Conservation (phyloP, 768 basidiomycete genomes). For the Thelephora ganbajun region DNA sequence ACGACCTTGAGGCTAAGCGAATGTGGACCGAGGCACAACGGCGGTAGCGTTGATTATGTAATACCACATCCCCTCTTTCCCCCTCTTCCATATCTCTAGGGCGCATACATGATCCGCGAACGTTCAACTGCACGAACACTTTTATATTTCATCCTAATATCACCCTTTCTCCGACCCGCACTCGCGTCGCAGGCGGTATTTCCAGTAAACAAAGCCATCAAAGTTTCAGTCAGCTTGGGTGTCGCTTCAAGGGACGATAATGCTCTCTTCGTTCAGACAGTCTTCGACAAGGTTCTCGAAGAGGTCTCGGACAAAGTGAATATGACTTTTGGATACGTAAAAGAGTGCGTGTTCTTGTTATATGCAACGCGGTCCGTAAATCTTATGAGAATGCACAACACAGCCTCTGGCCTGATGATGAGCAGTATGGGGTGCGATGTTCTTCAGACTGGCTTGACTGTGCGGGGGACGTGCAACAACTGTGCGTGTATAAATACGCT, state of each 20-base stretch:
- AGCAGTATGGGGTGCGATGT: constrained; percentile 69
- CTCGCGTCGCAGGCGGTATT: no score
- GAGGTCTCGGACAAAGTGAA: constrained; percentile 51
- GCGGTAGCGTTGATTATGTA: background rate
- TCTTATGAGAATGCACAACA: background rate
- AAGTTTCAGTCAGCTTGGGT: constrained; percentile 38
- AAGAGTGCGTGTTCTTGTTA: constrained; percentile 33
- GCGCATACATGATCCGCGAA: no score
- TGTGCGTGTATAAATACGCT: constrained; percentile 60
- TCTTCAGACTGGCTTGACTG: constrained; percentile 75
- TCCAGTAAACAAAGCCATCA: constrained; percentile 11
- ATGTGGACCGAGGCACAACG: constrained; percentile 34
- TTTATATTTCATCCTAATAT: no score
- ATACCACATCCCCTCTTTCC: background rate
- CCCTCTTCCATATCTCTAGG: background rate
- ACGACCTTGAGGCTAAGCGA: constrained; percentile 40
- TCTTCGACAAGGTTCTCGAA: constrained; percentile 60
- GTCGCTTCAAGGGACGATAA: constrained; percentile 74
- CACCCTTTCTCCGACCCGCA: no score
- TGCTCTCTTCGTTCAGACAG: constrained; percentile 64
- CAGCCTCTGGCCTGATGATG: constrained; percentile 51
- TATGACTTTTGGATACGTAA: constrained; percentile 60
- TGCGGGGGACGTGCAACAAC: constrained; percentile 77
- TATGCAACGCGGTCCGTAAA: background rate
- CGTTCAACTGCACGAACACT: no score